Evolutionary conservation across 2,329 filamentous ascomycete species (phyloP).

Genomic region (Trichophyton schoenleinii): DNA sequence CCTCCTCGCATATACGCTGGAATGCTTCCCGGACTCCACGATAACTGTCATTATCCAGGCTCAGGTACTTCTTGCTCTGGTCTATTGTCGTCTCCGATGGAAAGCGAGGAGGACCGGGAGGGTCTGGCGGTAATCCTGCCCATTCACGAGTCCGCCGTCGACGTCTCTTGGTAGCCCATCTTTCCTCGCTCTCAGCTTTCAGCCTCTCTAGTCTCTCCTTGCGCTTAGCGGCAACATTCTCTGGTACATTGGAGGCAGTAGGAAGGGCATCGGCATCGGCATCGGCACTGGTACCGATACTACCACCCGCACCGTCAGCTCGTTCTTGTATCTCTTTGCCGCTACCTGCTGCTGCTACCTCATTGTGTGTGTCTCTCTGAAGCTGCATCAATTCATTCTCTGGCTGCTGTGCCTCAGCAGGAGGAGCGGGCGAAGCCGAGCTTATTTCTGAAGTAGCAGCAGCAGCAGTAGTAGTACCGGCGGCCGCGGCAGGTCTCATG

Average conservation of each 20-base stretch:
- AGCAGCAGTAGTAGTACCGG: slow-evolving; percentile 12
- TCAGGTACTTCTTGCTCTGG: slow-evolving; percentile 59
- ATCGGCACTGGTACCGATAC: background rate
- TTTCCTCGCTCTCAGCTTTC: slow-evolving; percentile 48
- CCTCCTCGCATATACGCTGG: slow-evolving; percentile 55
- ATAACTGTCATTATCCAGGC: slow-evolving; percentile 52
- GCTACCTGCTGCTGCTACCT: slow-evolving; percentile 17
- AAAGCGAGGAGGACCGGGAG: slow-evolving; percentile 57
- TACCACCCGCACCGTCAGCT: background rate
- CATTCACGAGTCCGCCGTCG: slow-evolving; percentile 56
- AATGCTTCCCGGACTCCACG: slow-evolving; percentile 54
- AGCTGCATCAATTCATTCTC: slow-evolving; percentile 29
- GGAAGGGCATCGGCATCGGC: background rate
- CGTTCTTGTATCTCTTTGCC: background rate
- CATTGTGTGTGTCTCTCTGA: slow-evolving; percentile 28
- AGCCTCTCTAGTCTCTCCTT: slow-evolving; percentile 43
- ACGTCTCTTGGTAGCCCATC: slow-evolving; percentile 52
- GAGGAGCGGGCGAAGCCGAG: background rate
- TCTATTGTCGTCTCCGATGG: slow-evolving; percentile 73
- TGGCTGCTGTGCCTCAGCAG: slow-evolving; percentile 12
- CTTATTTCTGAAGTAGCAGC: slow-evolving; percentile 13
- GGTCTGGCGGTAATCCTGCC: slow-evolving; percentile 55
- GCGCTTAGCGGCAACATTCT: slow-evolving; percentile 41
- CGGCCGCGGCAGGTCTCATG: slow-evolving; percentile 35
- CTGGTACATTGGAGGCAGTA: slow-evolving; percentile 20